Evolutionary conservation across 2,329 filamentous ascomycete species (phyloP).

Genomic region (Arthroderma sp.): DNA sequence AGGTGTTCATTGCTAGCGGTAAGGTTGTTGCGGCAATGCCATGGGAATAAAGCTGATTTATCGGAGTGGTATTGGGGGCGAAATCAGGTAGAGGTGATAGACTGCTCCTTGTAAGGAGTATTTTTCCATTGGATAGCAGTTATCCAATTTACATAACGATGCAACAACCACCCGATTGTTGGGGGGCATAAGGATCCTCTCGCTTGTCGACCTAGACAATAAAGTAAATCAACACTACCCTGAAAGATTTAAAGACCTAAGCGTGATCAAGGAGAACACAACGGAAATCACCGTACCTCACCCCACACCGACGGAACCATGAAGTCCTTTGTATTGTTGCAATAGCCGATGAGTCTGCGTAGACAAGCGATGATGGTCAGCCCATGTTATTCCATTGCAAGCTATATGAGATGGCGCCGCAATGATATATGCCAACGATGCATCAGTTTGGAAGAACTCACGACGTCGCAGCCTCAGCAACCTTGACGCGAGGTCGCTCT

Average conservation of each 20-base stretch:
- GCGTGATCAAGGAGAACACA: neutral
- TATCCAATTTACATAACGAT: constrained; percentile 61
- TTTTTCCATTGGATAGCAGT: too few relatives aligned
- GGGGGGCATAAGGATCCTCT: constrained; percentile 96
- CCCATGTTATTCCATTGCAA: neutral
- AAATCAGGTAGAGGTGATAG: too few relatives aligned
- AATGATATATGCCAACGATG: neutral
- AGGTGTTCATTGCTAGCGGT: too few relatives aligned
- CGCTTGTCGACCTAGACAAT: constrained; percentile 61
- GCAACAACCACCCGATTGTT: constrained; percentile 87
- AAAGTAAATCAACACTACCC: neutral
- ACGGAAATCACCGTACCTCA: constrained; percentile 36
- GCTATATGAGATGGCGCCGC: neutral
- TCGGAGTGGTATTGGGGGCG: too few relatives aligned
- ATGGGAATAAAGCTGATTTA: neutral
- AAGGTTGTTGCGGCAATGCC: too few relatives aligned
- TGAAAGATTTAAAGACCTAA: neutral
- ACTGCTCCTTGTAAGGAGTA: too few relatives aligned
- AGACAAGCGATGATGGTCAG: neutral
- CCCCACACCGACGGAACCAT: constrained; percentile 99
- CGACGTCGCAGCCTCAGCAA: constrained; percentile 85
- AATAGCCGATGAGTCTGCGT: constrained; percentile 86
- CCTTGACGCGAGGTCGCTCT: constrained; percentile 86
- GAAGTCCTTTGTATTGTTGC: constrained; percentile 94
- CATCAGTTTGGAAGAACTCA: constrained; percentile 31